phyloP scores from a whole-genome alignment of 257 asterid genomes.

The Prunella vulgaris region DNA sequence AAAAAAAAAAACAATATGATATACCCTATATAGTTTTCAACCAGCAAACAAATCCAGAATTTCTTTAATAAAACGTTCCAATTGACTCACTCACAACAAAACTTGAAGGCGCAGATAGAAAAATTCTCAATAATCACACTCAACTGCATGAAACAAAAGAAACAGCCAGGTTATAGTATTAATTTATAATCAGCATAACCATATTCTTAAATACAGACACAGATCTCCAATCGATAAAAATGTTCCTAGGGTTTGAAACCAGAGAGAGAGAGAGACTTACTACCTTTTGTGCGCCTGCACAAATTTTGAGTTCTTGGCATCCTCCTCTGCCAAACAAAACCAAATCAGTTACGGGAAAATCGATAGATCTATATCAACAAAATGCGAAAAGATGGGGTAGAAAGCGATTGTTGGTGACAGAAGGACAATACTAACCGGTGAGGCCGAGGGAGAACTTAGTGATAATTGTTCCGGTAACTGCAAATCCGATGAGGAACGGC shows the following conservation, averaged over 20 bases:
- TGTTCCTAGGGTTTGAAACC: constrained; percentile 14
- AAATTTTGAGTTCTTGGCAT: constrained; percentile 28
- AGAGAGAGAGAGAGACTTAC: constrained; percentile 10
- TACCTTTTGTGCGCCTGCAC: constrained; percentile 30
- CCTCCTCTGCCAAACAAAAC: constrained; percentile 20
- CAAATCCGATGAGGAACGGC: constrained; percentile 32
- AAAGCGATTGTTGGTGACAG: neutral
- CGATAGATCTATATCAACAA: neutral
- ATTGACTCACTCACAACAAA: neutral
- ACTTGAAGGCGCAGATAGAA: neutral
- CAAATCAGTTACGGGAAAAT: neutral
- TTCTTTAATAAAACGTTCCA: neutral
- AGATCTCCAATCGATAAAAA: neutral
- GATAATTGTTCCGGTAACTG: constrained; percentile 27
- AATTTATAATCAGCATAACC: neutral
- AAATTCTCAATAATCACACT: neutral
- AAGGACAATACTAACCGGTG: constrained; percentile 30
- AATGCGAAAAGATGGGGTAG: neutral
- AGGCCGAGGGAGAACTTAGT: constrained; percentile 42
- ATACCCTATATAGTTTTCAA: neutral
- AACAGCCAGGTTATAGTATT: neutral
- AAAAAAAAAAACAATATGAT: neutral
- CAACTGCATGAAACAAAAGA: neutral
- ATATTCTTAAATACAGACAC: neutral
- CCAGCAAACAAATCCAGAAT: neutral